Evolutionary conservation across 139 green algal species (phyloP), one percentile per base, ranked within the genome.

Genomic region (Choricystis sp.): DNA sequence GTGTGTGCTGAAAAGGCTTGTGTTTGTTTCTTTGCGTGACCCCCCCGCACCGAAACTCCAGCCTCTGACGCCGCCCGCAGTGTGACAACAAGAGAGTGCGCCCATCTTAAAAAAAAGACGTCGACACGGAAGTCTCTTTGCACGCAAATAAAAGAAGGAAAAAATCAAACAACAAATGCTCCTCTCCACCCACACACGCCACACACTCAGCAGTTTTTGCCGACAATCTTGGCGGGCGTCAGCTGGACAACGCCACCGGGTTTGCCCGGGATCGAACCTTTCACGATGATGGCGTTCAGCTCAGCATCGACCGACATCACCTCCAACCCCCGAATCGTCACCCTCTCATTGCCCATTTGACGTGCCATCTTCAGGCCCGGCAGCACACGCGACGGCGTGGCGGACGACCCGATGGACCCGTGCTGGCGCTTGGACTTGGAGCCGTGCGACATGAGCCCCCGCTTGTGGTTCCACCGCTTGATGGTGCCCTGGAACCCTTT

Each of bases 391-490:
- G 79, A 81, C 29, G 92, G 92, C 2, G 88, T 94, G 61, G 92
- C 89, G 62, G 80, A 82, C 16, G 82, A 63, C 59, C 93, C 93
- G 48, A 89, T 95, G 73, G 88, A 94, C 59, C 93, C 93, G 63
- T 94, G 91, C 80, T 96, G 68, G 69, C 93, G 81, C 79, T 99
- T 85, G 20, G 76, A 90, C 76, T 98, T 98, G 69, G 85, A 95
- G 60, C 93, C 93, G 85, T 99, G 93, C 31, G 91, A 91, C 93
- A 98, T 98, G 63, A 74, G 62, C 64, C 93, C 93, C 26, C 93
- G 82, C n/a, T 85, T 77, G 77, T 93, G 86, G 74, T 82, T 79
- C 73, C 83, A 91, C n/a, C 86, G 70, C 89, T 99, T 99, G 77
- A 99, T 95, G 58, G 78, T 79, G 64, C 90, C 89, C 66, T 94